Base-by-base conservation (phyloP, 116 monocot genomes). In the Papilionanthe hybrid region DNA sequence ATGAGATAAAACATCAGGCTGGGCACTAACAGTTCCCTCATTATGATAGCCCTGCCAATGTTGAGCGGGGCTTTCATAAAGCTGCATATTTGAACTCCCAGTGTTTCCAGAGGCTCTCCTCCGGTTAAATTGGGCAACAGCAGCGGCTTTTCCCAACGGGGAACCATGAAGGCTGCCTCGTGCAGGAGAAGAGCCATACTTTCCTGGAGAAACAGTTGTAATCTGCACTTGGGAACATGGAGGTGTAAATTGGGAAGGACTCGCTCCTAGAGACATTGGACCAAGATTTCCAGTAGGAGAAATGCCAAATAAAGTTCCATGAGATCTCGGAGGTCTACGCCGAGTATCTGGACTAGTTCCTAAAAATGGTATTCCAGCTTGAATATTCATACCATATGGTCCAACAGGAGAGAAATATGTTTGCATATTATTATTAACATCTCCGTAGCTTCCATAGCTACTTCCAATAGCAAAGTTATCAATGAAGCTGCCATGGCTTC, bases 171-270 rank as follows among this genome's bases (percentile, higher is more conserved):
- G 37, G 56, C 83, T 56, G 23, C 93, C 85, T 65, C 92, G 89
- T 42, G 88, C 86, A 57, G 95, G 93, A 81, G 95, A 92, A 25
- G 92, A 81, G 7, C 88, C 92, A 85, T 88, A 90, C 76, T 86
- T 93, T 77, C 88, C 96, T 72, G 88, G 90, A 78, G 96, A 88
- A 86, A 79, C 75, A 76, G 78, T 74, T 72, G 87, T 50, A 55
- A 89, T 75, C 74, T 88, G 89, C 81, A 92, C 84, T 65, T 95
- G 95, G 48, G 93, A 87, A 43, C 81, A 87, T 63, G 89, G 96
- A 75, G 94, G 92, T 41, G 94, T 90, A 87, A 88, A 97, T 53
- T 97, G 97, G 18, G 97, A 92, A 27, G 98, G 98, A 82, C 98
- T 99, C 44, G 81, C 95, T 68, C 98, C 98, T 10, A 95, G 86